Base-by-base conservation (phyloP, 148 eudicot genomes). In the Rhododendron ovatum region DNA sequence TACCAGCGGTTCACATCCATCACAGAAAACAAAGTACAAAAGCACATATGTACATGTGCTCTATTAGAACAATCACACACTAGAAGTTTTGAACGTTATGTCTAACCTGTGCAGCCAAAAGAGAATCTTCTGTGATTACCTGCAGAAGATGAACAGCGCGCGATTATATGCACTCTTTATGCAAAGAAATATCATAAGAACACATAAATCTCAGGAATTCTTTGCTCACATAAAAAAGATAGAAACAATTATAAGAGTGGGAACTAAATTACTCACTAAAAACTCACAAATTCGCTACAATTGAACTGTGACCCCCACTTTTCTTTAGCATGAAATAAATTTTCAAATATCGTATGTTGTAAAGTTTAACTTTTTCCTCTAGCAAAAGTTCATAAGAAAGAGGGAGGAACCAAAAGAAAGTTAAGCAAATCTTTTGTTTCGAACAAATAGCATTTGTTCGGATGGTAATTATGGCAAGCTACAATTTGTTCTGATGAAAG, bases 61-160 rank as follows among this genome's bases (percentile, higher is more conserved):
- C 45, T 55, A 69, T 33, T 87, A 90, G 35, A 59, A 48, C 10
- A n/a, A 53, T 17, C 43, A 79, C 18, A 43, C 48, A 26, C 5
- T 18, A 61, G 11, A 7, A n/a, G 6, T 1, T 67, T 59, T 57
- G 26, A 13, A 59, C 18, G 26, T 48, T 57, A n/a, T 30, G 37
- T 67, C 48, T 35, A 88, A 92, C 96, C 96, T 93, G 96, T 45
- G 93, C 94, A 81, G 90, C 89, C 85, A 91, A 88, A 84, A 93
- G 92, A 82, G 93, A 93, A 65, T 91, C 95, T 80, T 85, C 92
- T 3, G 95, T 93, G 79, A 93, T 93, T 43, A 93, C 93, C 96
- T 93, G 92, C 82, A 89, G 85, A 81, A 76, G 24, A 26, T 69
- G 7, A 67, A 22, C 14, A 2, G 26, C 7, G 10, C 1, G 6